These are phyloP conservation scores for Epichloe hybrida DNA, from an alignment of 2,329 filamentous ascomycete species.

Conservation along the genomic window DNA sequence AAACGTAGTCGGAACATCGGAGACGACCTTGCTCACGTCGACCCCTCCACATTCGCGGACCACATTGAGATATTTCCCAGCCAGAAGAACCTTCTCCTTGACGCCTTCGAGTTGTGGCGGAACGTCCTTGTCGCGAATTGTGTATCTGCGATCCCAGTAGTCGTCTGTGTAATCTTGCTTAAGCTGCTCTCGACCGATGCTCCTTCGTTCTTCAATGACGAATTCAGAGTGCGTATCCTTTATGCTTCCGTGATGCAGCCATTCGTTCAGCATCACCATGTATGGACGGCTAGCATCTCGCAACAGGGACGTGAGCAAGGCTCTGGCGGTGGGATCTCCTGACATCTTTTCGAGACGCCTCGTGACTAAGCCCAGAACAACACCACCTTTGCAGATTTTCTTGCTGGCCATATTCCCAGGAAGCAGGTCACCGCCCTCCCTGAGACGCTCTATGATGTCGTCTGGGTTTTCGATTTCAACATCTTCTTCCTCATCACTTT, in stretches of 20 bases:
- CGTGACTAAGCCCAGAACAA: slow-evolving; percentile 79
- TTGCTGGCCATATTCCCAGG: slow-evolving; percentile 70
- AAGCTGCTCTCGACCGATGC: slow-evolving; percentile 77
- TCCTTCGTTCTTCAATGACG: slow-evolving; percentile 88
- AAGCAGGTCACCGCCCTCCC: slow-evolving; percentile 71
- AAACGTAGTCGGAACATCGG: slow-evolving; percentile 82
- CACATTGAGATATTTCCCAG: slow-evolving; percentile 95
- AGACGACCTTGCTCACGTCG: slow-evolving; percentile 77
- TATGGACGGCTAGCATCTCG: slow-evolving; percentile 86
- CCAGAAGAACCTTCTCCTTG: slow-evolving; percentile 86
- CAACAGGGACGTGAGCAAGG: slow-evolving; percentile 67
- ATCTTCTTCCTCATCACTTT: slow-evolving; percentile 56
- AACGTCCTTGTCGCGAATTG: slow-evolving; percentile 78
- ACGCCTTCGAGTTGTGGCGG: slow-evolving; percentile 84
- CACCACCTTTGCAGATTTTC: slow-evolving; percentile 93
- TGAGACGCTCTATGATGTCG: slow-evolving; percentile 79
- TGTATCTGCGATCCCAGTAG: slow-evolving; percentile 97
- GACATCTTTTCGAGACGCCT: slow-evolving; percentile 78
- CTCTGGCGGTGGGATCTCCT: slow-evolving; percentile 77
- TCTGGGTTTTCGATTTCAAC: slow-evolving; percentile 70
- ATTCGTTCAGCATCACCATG: slow-evolving; percentile 97
- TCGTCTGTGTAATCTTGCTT: slow-evolving; percentile 98
- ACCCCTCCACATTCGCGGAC: slow-evolving; percentile 94
- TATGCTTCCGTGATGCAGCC: slow-evolving; percentile 92
- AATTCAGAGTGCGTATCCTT: slow-evolving; percentile 91